Evolutionary conservation across 495 filamentous ascomycete species (phyloP).

Genomic region (Penicillium silybi): DNA sequence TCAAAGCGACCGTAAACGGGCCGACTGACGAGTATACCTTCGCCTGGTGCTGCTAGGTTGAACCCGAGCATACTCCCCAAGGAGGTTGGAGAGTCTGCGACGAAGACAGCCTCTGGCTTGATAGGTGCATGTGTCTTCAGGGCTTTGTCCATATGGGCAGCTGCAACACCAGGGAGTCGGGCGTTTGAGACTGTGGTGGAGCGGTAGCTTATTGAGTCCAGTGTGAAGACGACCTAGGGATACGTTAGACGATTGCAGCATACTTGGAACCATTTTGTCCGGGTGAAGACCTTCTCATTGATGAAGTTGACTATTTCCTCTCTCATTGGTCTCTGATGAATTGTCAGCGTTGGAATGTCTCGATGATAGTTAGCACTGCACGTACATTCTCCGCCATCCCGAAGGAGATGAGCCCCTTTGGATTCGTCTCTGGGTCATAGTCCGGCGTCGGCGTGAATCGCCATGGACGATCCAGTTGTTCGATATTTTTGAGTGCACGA

Average conservation of each 20-base stretch:
- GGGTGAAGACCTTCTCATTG: slow-evolving; percentile 27
- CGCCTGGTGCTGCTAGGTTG: slow-evolving; percentile 40
- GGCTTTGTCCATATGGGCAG: slow-evolving; percentile 34
- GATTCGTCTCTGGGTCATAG: slow-evolving; percentile 30
- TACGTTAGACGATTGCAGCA: neutral
- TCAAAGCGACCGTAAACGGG: slow-evolving; percentile 42
- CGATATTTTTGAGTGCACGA: slow-evolving; percentile 24
- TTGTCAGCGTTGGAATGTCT: neutral
- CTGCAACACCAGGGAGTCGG: slow-evolving; percentile 28
- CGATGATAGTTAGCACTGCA: neutral
- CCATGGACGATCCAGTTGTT: slow-evolving; percentile 24
- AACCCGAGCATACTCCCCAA: slow-evolving; percentile 36
- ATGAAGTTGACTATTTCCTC: slow-evolving; percentile 30
- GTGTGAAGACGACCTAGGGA: slow-evolving; percentile 24
- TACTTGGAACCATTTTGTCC: neutral
- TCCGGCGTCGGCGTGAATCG: slow-evolving; percentile 24
- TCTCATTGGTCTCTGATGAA: slow-evolving; percentile 23
- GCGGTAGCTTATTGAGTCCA: slow-evolving; percentile 30
- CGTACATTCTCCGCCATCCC: slow-evolving; percentile 35
- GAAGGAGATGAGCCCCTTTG: slow-evolving; percentile 31
- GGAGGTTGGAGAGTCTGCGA: slow-evolving; percentile 34
- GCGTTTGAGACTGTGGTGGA: slow-evolving; percentile 24
- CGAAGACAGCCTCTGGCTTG: slow-evolving; percentile 29
- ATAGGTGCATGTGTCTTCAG: slow-evolving; percentile 33
- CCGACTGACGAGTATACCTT: slow-evolving; percentile 40